A percentile compares a stretch with the other conserved stretches of the same genome.
Conservation (phyloP, 148 eudicot species). For the Hydrangea macrophylla region DNA sequence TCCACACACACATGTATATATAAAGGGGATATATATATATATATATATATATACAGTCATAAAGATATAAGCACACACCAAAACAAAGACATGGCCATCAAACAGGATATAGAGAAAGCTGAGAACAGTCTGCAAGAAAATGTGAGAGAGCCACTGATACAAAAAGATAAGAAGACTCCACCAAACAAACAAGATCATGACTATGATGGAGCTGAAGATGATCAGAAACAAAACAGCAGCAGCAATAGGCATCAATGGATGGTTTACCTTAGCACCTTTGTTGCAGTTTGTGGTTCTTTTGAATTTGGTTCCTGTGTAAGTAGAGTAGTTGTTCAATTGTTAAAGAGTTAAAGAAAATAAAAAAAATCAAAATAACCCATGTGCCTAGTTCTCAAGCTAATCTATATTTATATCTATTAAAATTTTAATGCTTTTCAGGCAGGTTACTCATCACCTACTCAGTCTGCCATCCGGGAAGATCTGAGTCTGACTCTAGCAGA, state of each 20-base stretch:
- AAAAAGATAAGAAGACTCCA: conserved; percentile 6
- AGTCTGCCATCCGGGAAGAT: conserved; percentile 67
- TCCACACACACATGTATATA: too few relatives aligned
- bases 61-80: too few relatives aligned
- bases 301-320: conserved; percentile 88
- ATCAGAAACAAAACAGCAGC: conserved; percentile 7
- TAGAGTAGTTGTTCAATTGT: not conserved
- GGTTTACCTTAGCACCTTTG: conserved; percentile 77
- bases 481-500: conserved; percentile 67
- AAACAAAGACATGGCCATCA: conserved; percentile 31
- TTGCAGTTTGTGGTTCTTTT: conserved; percentile 93
- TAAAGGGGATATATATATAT: too few relatives aligned
- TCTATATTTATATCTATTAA: not conserved
- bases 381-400: not conserved
- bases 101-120: conserved; percentile 33
- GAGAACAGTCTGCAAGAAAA: conserved; percentile 28
- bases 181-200: conserved; percentile 13
- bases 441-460: conserved; percentile 85
- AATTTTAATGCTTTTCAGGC: conserved; percentile 42
- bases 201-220: conserved; percentile 8
- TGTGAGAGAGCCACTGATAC: conserved; percentile 38
- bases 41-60: not conserved
- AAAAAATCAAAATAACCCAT: not conserved
- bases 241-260: conserved; percentile 59
- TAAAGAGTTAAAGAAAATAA: not conserved